Evolutionary conservation across 208 protist species (phyloP).

Genomic region (Leptomonas pyrrhocoris): DNA sequence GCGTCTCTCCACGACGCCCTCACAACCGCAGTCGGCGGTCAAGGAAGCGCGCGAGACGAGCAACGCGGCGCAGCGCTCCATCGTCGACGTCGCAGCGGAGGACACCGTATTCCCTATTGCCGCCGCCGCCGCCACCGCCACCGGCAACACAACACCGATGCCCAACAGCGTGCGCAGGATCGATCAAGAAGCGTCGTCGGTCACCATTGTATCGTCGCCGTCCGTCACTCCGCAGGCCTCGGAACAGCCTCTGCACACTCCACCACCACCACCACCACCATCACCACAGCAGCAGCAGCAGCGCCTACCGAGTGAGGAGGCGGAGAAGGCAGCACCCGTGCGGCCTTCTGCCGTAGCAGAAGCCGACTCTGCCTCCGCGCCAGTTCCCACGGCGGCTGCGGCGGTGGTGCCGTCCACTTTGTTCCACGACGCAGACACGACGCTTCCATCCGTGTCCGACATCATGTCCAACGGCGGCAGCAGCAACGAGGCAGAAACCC

Average conservation of each 20-base stretch:
- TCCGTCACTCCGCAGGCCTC: conserved; percentile 18
- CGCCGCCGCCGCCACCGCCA: too few relatives aligned
- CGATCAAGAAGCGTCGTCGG: conserved; percentile 3
- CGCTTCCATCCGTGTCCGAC: conserved; percentile 6
- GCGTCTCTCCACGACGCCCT: conserved; percentile 41
- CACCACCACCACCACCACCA: not conserved
- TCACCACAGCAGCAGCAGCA: conserved; percentile 6
- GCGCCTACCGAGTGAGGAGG: not conserved
- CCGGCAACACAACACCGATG: conserved; percentile 10
- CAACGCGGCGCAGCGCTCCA: not conserved
- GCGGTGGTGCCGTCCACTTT: not conserved
- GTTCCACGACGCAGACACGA: not conserved
- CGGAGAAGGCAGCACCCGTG: not conserved
- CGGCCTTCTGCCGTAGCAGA: not conserved
- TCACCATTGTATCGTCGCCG: conserved; percentile 20
- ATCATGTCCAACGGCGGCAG: not conserved
- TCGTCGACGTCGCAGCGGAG: not conserved
- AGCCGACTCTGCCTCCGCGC: not conserved
- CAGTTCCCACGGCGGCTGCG: not conserved
- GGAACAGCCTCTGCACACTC: not conserved
- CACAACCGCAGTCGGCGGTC: conserved; percentile 21
- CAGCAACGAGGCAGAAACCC: not conserved
- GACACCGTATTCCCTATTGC: not conserved
- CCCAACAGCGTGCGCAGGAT: not conserved
- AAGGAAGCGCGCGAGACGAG: conserved; percentile 8